Evolutionary conservation across 345 rosid species (phyloP).

Genomic region (Ceriops decandra): DNA sequence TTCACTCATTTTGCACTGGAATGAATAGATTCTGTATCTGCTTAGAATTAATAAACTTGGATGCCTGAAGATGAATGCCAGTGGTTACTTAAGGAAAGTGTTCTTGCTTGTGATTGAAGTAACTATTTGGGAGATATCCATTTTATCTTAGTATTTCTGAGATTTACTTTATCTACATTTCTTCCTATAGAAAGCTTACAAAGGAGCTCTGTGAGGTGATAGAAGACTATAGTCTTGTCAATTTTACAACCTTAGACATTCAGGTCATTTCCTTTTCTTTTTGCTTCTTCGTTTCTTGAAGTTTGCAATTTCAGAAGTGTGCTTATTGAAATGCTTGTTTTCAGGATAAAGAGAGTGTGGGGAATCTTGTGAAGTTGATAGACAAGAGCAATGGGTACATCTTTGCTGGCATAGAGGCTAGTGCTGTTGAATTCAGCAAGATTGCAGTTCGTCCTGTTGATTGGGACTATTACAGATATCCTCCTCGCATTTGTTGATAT

Average conservation of each 20-base stretch:
- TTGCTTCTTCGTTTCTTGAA: background rate
- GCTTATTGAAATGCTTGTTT: slow-evolving; percentile 11
- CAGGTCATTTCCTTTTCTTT: slow-evolving; percentile 44
- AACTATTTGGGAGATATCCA: no score
- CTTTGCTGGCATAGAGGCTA: slow-evolving; percentile 68
- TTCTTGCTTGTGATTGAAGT: background rate
- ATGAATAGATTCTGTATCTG: background rate
- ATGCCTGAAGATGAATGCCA: background rate
- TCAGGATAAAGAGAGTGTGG: slow-evolving; percentile 90
- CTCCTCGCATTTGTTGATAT: slow-evolving; percentile 26
- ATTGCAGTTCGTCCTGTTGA: slow-evolving; percentile 64
- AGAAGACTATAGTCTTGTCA: slow-evolving; percentile 63
- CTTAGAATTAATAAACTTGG: background rate
- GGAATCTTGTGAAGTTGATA: slow-evolving; percentile 69
- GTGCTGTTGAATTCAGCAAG: slow-evolving; percentile 93
- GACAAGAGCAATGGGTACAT: slow-evolving; percentile 87
- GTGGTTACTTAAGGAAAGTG: background rate
- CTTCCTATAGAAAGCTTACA: slow-evolving; percentile 68
- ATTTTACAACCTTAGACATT: slow-evolving; percentile 79
- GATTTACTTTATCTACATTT: slow-evolving; percentile 8
- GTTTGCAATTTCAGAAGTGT: slow-evolving; percentile 6
- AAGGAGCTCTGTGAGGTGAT: slow-evolving; percentile 67
- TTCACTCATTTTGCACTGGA: background rate
- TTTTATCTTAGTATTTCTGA: background rate
- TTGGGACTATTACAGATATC: slow-evolving; percentile 97